Percentiles rank a stretch among this genome's conserved stretches.
phyloP scores from a whole-genome alignment of 768 basidiomycete species.

The Sporobolomyces pararoseus region DNA sequence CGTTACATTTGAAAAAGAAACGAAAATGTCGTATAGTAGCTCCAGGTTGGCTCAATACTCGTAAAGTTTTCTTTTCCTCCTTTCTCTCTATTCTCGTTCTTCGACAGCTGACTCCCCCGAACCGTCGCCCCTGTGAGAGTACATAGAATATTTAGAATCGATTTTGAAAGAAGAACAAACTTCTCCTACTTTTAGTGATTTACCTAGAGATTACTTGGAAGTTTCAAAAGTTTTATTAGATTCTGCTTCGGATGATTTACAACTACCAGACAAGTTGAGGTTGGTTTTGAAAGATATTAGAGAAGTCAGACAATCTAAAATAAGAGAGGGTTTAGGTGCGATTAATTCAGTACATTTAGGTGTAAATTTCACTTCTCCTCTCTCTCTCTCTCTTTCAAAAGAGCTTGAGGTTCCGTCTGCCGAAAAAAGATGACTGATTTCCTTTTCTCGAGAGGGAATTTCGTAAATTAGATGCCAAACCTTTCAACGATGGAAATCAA shows the following conservation, averaged over 20 bases:
- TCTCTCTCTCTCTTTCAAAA: not conserved
- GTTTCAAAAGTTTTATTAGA: constrained; percentile 89
- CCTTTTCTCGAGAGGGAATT: not conserved
- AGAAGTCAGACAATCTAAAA: constrained; percentile 91
- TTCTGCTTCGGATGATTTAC: constrained; percentile 40
- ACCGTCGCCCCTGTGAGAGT: not conserved
- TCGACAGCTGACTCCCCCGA: not conserved
- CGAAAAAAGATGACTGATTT: no score
- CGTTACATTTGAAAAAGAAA: constrained; percentile 85
- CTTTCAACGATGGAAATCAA: constrained; percentile 88
- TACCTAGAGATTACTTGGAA: constrained; percentile 86
- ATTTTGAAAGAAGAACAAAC: constrained; percentile 70
- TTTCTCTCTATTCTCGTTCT: not conserved
- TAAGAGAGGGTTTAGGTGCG: constrained; percentile 72
- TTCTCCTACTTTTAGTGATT: constrained; percentile 65
- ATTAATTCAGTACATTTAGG: constrained; percentile 77
- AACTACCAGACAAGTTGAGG: constrained; percentile 72
- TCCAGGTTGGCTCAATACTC: constrained; percentile 68
- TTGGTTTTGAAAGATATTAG: constrained; percentile 88
- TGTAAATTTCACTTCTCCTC: constrained; percentile 50
- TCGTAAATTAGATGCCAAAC: constrained; percentile 64
- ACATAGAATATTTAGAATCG: constrained; percentile 72
- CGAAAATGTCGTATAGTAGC: constrained; percentile 89
- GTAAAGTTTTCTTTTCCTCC: constrained; percentile 62
- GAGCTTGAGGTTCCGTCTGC: no score